Percentiles rank a stretch among this genome's conserved stretches.
These are phyloP conservation scores for Lodderomyces orthopsilosis DNA, from an alignment of 1,139 yeast species.

Conservation along the genomic window DNA sequence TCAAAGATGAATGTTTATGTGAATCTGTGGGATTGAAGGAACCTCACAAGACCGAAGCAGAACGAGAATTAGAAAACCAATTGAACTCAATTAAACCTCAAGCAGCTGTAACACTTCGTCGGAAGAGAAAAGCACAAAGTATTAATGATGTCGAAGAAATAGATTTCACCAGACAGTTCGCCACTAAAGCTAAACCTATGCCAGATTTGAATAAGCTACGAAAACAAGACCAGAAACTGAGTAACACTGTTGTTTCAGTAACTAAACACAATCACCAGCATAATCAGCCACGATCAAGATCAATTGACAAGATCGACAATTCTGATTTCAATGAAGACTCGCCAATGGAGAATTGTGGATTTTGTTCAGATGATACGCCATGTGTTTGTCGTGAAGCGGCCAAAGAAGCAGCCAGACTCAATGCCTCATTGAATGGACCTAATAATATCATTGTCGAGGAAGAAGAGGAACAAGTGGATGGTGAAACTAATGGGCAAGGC, in stretches of 20 bases:
- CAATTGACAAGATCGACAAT: background rate
- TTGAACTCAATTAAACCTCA: conserved; percentile 49
- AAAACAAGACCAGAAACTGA: conserved; percentile 5
- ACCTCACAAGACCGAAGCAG: conserved; percentile 7
- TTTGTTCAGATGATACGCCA: conserved; percentile 88
- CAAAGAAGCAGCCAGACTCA: conserved; percentile 49
- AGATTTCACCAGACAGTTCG: conserved; percentile 54
- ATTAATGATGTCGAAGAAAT: conserved; percentile 31
- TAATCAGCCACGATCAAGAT: conserved; percentile 6
- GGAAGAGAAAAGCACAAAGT: conserved; percentile 24
- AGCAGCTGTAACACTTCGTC: conserved; percentile 60
- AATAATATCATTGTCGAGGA: conserved; percentile 6
- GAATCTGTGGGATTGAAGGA: conserved; percentile 59
- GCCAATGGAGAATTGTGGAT: conserved; percentile 82
- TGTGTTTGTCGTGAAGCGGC: conserved; percentile 90
- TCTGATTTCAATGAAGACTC: conserved; percentile 38
- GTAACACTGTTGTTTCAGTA: background rate
- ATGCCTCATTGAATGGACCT: conserved; percentile 23
- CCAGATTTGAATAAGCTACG: conserved; percentile 37
- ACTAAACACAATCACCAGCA: conserved; percentile 6
- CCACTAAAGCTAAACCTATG: conserved; percentile 29
- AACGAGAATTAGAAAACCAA: conserved; percentile 26
- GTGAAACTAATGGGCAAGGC: conserved; percentile 17
- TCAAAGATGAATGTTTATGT: conserved; percentile 69
- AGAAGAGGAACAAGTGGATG: conserved; percentile 11